Percentiles rank a stretch among this genome's conserved stretches.
Evolutionary conservation across 768 basidiomycete genomes (phyloP).

Genomic region (Termitomyces sp.): DNA sequence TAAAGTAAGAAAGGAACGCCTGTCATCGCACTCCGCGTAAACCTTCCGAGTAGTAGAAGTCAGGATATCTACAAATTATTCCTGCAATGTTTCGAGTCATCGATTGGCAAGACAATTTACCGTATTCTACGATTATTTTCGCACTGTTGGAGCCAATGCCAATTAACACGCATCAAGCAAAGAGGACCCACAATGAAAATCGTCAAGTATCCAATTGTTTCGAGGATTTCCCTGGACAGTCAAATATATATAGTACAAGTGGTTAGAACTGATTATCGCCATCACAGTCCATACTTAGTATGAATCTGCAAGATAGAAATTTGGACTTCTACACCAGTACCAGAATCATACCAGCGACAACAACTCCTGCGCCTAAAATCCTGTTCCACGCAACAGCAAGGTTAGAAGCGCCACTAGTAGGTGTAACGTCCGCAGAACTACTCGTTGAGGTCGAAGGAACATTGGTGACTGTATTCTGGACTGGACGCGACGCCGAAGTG

Average conservation of each 20-base stretch:
- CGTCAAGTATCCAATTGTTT: too few species aligned
- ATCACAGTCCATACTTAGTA: background rate
- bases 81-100: too few species aligned
- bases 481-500: background rate
- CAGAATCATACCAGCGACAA: background rate
- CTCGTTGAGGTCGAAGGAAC: background rate
- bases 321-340: background rate
- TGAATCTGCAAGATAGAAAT: background rate
- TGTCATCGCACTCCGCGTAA: too few species aligned
- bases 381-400: background rate
- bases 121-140: too few species aligned
- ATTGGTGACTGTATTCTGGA: background rate
- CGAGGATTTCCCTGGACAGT: too few species aligned
- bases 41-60: too few species aligned
- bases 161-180: too few species aligned
- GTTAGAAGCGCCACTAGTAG: background rate
- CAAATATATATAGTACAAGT: background rate
- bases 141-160: too few species aligned
- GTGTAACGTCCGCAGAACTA: background rate
- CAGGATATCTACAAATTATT: too few species aligned
- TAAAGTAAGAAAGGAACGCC: too few species aligned
- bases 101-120: too few species aligned
- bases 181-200: too few species aligned
- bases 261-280: background rate
- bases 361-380: background rate